A percentile compares a stretch with the other conserved stretches of the same genome.
Conservation (phyloP, 106 monocot genomes). For the Dendrobium nobile region DNA sequence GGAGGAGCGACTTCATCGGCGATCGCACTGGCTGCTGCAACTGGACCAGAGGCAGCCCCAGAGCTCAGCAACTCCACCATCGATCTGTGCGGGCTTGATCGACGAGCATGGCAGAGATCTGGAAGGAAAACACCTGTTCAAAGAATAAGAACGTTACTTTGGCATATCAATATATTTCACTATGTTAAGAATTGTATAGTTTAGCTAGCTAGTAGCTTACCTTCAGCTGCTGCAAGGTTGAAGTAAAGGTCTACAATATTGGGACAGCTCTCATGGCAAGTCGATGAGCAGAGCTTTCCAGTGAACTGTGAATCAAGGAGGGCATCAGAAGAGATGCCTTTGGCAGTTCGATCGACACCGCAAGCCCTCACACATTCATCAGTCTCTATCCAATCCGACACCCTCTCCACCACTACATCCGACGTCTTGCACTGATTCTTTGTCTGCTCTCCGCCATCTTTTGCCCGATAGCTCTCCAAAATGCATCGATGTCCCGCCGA, state of each 20-base stretch:
- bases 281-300: conserved; percentile 17
- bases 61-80: not conserved
- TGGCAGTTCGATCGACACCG: conserved; percentile 15
- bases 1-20: not conserved
- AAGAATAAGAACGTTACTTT: not conserved
- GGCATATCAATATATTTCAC: not conserved
- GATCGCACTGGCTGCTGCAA: not conserved
- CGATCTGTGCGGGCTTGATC: conserved; percentile 8
- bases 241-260: conserved; percentile 32
- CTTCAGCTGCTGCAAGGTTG: conserved; percentile 25
- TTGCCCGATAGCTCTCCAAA: conserved; percentile 21
- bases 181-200: not conserved
- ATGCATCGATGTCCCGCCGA: conserved; percentile 25
- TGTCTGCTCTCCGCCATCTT: not conserved
- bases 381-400: conserved; percentile 21
- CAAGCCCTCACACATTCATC: conserved; percentile 25
- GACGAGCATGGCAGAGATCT: conserved; percentile 30
- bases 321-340: conserved; percentile 28
- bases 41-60: not conserved
- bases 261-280: conserved; percentile 16
- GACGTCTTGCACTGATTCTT: conserved; percentile 13
- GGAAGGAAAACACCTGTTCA: conserved; percentile 44
- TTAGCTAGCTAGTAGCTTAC: not conserved
- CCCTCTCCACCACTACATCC: conserved; percentile 7
- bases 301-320: conserved; percentile 12